Percentiles rank a stretch among this genome's conserved stretches.
Conservation (phyloP, 805 yeast genomes). For the Schizosaccharomyces lindneri region DNA sequence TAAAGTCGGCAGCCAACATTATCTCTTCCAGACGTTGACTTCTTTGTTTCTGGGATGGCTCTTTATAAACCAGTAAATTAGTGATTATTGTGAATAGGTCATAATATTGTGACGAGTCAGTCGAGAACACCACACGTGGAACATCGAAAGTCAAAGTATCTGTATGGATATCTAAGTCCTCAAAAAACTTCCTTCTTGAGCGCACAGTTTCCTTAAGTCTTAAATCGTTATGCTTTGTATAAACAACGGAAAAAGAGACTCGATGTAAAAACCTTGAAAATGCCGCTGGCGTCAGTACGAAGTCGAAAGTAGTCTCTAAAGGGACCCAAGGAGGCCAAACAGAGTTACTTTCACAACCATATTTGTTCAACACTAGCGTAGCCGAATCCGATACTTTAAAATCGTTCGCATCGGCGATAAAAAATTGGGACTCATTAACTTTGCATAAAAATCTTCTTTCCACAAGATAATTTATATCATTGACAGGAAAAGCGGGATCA, state of each 20-base stretch:
- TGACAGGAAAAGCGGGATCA: conserved; percentile 20
- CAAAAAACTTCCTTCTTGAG: conserved; percentile 2
- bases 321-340: conserved; percentile 85
- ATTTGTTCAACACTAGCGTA: conserved; percentile 24
- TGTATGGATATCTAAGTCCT: conserved; percentile 10
- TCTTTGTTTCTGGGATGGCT: conserved; percentile 36
- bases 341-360: conserved; percentile 27
- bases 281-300: conserved; percentile 18
- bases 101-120: conserved; percentile 52
- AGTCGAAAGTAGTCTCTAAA: conserved; percentile 36
- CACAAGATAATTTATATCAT: conserved; percentile 22
- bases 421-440: conserved; percentile 47
- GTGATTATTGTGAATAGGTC: conserved; percentile 37
- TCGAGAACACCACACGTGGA: conserved; percentile 39
- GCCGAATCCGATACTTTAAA: conserved; percentile 16
- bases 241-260: conserved; percentile 35
- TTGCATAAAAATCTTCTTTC: conserved; percentile 48
- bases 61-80: conserved; percentile 44
- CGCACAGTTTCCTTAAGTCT: conserved; percentile 13
- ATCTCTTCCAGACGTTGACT: conserved; percentile 39
- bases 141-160: conserved; percentile 34
- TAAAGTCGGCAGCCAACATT: conserved; percentile 44
- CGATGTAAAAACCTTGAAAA: conserved; percentile 34
- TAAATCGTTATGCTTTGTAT: conserved; percentile 27
- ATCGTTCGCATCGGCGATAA: conserved; percentile 33